Evolutionary conservation across 768 basidiomycete species (phyloP).

Genomic region (Amanita rubescens): DNA sequence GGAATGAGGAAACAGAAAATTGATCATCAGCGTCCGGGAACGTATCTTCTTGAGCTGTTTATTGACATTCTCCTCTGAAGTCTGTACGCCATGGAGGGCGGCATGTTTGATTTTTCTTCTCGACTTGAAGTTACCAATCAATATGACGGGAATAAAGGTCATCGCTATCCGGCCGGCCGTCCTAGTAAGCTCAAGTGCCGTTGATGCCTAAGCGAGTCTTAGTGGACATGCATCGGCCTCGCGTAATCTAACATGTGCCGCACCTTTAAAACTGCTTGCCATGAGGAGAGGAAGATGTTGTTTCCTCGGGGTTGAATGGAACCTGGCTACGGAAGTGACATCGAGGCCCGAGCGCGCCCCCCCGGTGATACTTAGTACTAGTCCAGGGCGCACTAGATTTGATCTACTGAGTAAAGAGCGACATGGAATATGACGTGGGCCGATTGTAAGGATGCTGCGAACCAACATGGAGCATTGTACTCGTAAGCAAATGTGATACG

Average conservation of each 20-base stretch:
- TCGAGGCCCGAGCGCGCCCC: too few species aligned
- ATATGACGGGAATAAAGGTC: slow-evolving; percentile 65
- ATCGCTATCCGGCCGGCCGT: slow-evolving; percentile 66
- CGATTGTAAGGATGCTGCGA: slow-evolving; percentile 17
- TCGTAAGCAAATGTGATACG: slow-evolving; percentile 10
- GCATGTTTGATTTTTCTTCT: slow-evolving; percentile 43
- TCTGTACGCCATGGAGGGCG: slow-evolving; percentile 41
- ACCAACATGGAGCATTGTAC: slow-evolving; percentile 48
- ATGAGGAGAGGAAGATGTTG: slow-evolving; percentile 37
- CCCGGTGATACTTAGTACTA: too few species aligned
- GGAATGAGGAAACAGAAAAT: slow-evolving; percentile 57
- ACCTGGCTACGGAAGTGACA: slow-evolving; percentile 11
- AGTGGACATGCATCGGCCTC: neutral
- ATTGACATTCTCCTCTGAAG: slow-evolving; percentile 47
- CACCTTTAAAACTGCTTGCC: slow-evolving; percentile 57
- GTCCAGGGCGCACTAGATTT: neutral
- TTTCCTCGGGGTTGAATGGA: slow-evolving; percentile 32
- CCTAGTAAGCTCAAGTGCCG: slow-evolving; percentile 62
- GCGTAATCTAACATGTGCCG: slow-evolving; percentile 8
- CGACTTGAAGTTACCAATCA: slow-evolving; percentile 50
- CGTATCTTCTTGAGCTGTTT: slow-evolving; percentile 41
- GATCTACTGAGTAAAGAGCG: neutral
- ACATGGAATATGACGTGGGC: neutral
- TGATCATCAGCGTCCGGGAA: slow-evolving; percentile 40
- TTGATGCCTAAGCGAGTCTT: slow-evolving; percentile 50